Evolutionary conservation across 2,329 filamentous ascomycete species (phyloP).

Genomic region (Gremmenia infestans): DNA sequence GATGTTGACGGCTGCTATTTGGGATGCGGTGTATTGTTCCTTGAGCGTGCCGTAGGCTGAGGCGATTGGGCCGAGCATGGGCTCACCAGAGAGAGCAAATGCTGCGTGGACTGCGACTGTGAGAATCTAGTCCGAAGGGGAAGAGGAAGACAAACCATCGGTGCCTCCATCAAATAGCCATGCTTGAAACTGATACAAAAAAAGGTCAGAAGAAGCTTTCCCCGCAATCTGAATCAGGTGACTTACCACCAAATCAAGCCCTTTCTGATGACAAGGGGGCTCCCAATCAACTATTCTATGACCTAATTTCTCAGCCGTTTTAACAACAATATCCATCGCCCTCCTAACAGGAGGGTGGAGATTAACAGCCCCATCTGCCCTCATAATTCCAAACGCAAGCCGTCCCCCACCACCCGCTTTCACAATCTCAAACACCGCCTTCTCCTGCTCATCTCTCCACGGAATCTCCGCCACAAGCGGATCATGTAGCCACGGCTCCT

Average conservation of each 20-base stretch:
- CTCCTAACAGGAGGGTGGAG: slow-evolving; percentile 54
- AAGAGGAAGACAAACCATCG: slow-evolving; percentile 32
- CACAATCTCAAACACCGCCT: slow-evolving; percentile 35
- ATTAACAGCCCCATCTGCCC: slow-evolving; percentile 44
- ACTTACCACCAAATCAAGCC: slow-evolving; percentile 37
- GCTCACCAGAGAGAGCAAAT: slow-evolving; percentile 51
- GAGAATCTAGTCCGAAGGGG: neutral
- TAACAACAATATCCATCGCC: slow-evolving; percentile 46
- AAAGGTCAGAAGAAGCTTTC: neutral
- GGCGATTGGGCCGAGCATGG: slow-evolving; percentile 29
- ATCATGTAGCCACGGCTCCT: slow-evolving; percentile 61
- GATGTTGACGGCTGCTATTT: slow-evolving; percentile 39
- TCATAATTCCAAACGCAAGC: slow-evolving; percentile 51
- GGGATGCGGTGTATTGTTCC: slow-evolving; percentile 27
- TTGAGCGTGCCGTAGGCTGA: slow-evolving; percentile 29
- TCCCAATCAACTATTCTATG: slow-evolving; percentile 57
- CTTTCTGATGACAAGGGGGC: slow-evolving; percentile 44
- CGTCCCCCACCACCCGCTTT: slow-evolving; percentile 30
- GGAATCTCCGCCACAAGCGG: slow-evolving; percentile 61
- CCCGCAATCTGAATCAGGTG: slow-evolving; percentile 22
- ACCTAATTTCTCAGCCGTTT: slow-evolving; percentile 45
- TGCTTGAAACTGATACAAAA: slow-evolving; percentile 21
- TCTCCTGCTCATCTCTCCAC: slow-evolving; percentile 48
- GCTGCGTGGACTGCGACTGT: slow-evolving; percentile 37
- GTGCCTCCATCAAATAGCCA: slow-evolving; percentile 46